Evolutionary conservation across 1,139 yeast genomes (phyloP).

Genomic region (Pneumocystis sp.): DNA sequence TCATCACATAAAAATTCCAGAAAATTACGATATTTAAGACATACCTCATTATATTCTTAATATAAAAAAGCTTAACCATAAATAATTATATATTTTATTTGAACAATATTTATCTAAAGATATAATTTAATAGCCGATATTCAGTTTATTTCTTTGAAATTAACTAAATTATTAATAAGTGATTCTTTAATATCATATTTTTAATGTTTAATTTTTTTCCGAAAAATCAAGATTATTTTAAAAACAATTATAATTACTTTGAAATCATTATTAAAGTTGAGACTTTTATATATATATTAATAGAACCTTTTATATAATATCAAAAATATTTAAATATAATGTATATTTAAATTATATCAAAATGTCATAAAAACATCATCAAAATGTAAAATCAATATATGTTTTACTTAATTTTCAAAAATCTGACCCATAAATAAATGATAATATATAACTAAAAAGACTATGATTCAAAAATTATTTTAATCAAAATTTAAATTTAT

Average conservation of each 20-base stretch:
- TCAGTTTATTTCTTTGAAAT: neutral
- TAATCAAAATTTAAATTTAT: constrained; percentile 18
- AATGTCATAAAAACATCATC: too few relatives aligned
- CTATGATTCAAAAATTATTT: neutral
- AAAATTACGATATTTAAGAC: neutral
- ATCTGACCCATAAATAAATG: too few relatives aligned
- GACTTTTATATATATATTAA: too few relatives aligned
- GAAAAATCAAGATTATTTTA: too few relatives aligned
- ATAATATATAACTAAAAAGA: neutral
- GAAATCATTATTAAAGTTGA: too few relatives aligned
- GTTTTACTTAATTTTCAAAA: too few relatives aligned
- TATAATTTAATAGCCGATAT: neutral
- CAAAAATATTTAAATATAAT: too few relatives aligned
- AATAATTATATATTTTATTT: neutral
- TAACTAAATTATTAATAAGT: neutral
- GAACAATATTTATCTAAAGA: neutral
- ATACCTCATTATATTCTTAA: neutral
- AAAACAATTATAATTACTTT: too few relatives aligned
- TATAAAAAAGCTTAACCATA: neutral
- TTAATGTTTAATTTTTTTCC: too few relatives aligned
- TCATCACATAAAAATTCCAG: neutral
- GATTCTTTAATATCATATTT: neutral
- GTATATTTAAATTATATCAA: too few relatives aligned
- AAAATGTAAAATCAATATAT: too few relatives aligned
- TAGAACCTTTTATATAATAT: too few relatives aligned